Evolutionary conservation across 176 grass and related monocot genomes (phyloP).

Genomic region (Tillandsia leiboldiana): DNA sequence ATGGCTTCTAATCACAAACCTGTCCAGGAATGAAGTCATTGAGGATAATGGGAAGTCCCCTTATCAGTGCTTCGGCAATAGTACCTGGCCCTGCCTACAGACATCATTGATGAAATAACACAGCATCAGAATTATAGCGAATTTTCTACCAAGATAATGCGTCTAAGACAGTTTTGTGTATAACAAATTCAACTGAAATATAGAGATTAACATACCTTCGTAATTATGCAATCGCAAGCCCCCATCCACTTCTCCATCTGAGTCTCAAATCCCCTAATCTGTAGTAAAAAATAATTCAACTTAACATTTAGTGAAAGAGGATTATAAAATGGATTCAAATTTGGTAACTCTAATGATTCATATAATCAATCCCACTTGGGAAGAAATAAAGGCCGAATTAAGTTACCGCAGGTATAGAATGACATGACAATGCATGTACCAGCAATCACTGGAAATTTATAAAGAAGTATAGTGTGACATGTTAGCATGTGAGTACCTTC

Average conservation of each 20-base stretch:
- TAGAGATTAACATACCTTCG: slow-evolving; percentile 48
- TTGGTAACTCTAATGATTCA: too few species aligned
- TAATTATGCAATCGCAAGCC: slow-evolving; percentile 97
- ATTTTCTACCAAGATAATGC: neutral
- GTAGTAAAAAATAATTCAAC: slow-evolving; percentile 7
- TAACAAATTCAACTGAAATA: neutral
- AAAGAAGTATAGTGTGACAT: neutral
- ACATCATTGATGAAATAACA: slow-evolving; percentile 3
- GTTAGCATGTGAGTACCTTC: slow-evolving; percentile 38
- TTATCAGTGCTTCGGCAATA: slow-evolving; percentile 98
- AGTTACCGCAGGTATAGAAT: too few species aligned
- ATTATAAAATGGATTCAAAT: too few species aligned
- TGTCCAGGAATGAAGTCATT: slow-evolving; percentile 99
- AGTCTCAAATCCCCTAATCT: slow-evolving; percentile 94
- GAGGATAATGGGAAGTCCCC: slow-evolving; percentile 93
- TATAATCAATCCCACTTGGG: too few species aligned
- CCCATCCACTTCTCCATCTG: slow-evolving; percentile 99
- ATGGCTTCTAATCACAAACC: slow-evolving; percentile 26
- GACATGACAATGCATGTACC: too few species aligned
- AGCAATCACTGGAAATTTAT: neutral
- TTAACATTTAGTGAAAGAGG: too few species aligned
- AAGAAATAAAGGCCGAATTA: too few species aligned
- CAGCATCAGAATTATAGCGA: slow-evolving; percentile 5
- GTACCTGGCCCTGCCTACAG: slow-evolving; percentile 90
- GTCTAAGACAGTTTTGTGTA: too few species aligned